Base-by-base conservation (phyloP, 2,329 filamentous ascomycete genomes). In the Apiospora pterosperma region DNA sequence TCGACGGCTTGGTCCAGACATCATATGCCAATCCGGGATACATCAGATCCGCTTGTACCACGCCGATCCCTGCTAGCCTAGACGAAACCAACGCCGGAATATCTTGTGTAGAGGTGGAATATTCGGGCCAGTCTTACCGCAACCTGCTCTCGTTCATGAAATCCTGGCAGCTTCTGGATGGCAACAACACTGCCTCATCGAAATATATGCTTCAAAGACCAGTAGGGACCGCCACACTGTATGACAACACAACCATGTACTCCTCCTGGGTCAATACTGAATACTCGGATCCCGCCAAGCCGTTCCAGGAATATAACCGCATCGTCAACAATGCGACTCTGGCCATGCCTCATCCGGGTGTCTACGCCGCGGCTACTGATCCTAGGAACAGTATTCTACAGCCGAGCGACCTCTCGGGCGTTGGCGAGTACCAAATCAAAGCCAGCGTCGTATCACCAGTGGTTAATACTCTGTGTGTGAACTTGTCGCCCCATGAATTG, bases 321-420 rank as follows among this genome's bases (percentile, higher is more conserved):
- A 81, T 90, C 41, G 79, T 95, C 70, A 92, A 93, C 73, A 93
- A 94, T 67, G 86, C 93, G 31, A 91, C 90, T 0, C 81, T 94
- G 68, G 90, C 91, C 0, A 90, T 94, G 84, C 92, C 92, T 0
- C 92, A 96, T 70, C 81, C 88, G 0, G 87, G 79, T 52, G 82
- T 96, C 0, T 87, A 90, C 38, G 76, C 80, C 14, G 91, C 92
- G 0, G 88, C 90, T 0, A 84, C 80, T 10, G 80, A 90, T 68
- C 76, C 81, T 0, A 74, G 77, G 10, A 95, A 95, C 70, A 74
- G 78, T 0, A 92, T 96, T 36, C 76, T 92, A 10, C 92, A 95
- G 69, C 92, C 92, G 0, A 80, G 82, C 7, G 85, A 88, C 23
- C 78, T 88, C 12, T 82, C 79, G 0, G 90, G 90, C 0, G 82